Evolutionary conservation across 345 rosid species (phyloP), one percentile per base, ranked within the genome.

Genomic region (Pugionium dolabratum): DNA sequence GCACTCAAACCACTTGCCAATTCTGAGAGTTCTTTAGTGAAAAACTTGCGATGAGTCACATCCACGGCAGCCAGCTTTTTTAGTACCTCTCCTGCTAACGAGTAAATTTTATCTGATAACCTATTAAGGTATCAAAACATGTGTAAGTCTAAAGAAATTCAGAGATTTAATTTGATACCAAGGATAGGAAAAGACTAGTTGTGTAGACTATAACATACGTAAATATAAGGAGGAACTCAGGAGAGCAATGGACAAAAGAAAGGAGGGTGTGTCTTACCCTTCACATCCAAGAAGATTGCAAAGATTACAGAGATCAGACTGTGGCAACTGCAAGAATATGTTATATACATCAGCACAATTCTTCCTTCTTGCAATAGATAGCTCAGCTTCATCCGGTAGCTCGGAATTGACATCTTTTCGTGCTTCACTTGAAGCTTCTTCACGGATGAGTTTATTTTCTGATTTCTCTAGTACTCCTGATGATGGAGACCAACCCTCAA

Each of bases 61-160:
- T 83, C 85, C 74, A 93, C 94, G 6, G 83, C 77, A 18, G 97
- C 91, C 72, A 93, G 59, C 79, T 86, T 90, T 83, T 83, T 85
- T 66, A 93, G 82, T 61, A 93, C 98, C 70, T 85, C 97, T 50
- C 98, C 86, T 28, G 96, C 82, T 64, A 84, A 78, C 63, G 71
- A 75, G 64, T 85, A 93, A 39, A 84, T 90, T 73, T 93, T 90
- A 75, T 93, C 98, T 1, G 98, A 84, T 61, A 90, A 76, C 90
- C 98, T 93, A 84, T 75, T 47, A 68, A 41, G 41, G 72, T 43
- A 72, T 50, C 27, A 8, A 9, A 61, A 62, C 52, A 73, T 37
- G 71, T 48, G 74, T 42, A 10, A 68, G 58, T 53, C 32, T 9
- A 61, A 42, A 33, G 37, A 7, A 44, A 61, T 37, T 54, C 36